Evolutionary conservation across 2,329 filamentous ascomycete species (phyloP).

Genomic region (Monilinia fructigena): DNA sequence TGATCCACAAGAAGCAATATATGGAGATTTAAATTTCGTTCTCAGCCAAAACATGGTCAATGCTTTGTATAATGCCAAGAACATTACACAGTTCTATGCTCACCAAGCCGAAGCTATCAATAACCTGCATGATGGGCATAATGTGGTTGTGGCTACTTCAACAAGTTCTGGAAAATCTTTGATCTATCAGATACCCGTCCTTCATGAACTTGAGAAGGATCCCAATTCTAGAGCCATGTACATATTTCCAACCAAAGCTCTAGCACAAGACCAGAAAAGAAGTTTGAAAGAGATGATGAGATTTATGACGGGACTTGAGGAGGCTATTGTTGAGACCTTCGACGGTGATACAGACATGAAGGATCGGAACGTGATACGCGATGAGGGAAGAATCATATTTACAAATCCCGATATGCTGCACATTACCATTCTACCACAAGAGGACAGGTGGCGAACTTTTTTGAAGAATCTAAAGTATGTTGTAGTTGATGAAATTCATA

Average conservation of each 20-base stretch:
- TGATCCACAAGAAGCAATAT: slow-evolving; percentile 76
- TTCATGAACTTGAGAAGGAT: slow-evolving; percentile 82
- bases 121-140: slow-evolving; percentile 72
- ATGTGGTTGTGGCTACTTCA: slow-evolving; percentile 91
- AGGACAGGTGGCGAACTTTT: slow-evolving; percentile 84
- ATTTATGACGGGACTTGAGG: slow-evolving; percentile 75
- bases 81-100: slow-evolving; percentile 81
- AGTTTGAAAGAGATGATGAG: slow-evolving; percentile 81
- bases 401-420: slow-evolving; percentile 99
- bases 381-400: slow-evolving; percentile 89
- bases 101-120: slow-evolving; percentile 96
- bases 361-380: slow-evolving; percentile 75
- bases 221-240: slow-evolving; percentile 82
- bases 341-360: slow-evolving; percentile 90
- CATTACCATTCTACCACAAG: slow-evolving; percentile 87
- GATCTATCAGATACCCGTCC: slow-evolving; percentile 94
- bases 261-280: slow-evolving; percentile 90
- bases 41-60: slow-evolving; percentile 94
- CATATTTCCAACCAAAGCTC: slow-evolving; percentile 95
- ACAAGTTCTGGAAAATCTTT: slow-evolving; percentile 96
- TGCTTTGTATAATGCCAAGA: slow-evolving; percentile 86
- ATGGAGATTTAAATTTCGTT: slow-evolving; percentile 79
- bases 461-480: slow-evolving; percentile 88
- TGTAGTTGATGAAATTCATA: slow-evolving; percentile 88
- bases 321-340: slow-evolving; percentile 83